These are phyloP conservation scores for Isatis tinctoria DNA, from an alignment of 345 rosid species.

Conservation along the genomic window DNA sequence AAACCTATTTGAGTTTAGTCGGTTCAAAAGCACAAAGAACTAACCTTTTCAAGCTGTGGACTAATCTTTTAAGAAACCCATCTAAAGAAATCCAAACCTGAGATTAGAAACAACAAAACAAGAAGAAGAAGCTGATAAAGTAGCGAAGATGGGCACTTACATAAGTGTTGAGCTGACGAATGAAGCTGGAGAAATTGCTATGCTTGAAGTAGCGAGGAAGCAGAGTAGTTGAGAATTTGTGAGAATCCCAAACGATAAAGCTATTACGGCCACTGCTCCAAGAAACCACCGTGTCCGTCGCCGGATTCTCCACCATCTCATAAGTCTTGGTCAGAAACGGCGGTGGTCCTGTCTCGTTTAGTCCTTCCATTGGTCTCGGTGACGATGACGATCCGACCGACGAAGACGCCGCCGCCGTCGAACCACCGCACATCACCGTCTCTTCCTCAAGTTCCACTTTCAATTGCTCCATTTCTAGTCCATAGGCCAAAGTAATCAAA, in stretches of 20 bases:
- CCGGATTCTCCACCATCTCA: constrained; percentile 68
- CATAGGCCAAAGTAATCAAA: neutral
- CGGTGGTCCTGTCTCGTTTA: constrained; percentile 71
- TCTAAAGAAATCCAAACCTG: constrained; percentile 22
- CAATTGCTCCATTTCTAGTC: constrained; percentile 31
- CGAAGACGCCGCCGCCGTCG: constrained; percentile 29
- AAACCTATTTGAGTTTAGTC: neutral
- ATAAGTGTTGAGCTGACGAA: constrained; percentile 76
- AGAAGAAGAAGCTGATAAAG: neutral
- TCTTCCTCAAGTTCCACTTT: constrained; percentile 43
- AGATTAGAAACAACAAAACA: constrained; percentile 8
- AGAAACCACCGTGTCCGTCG: constrained; percentile 55
- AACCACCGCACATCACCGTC: constrained; percentile 25
- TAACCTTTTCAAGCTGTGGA: constrained; percentile 25
- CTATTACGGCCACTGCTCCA: constrained; percentile 62
- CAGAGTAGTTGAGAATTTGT: constrained; percentile 43
- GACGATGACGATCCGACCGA: constrained; percentile 39
- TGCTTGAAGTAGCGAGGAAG: constrained; percentile 75
- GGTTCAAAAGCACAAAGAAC: constrained; percentile 13
- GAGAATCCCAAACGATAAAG: constrained; percentile 67
- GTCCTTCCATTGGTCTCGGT: constrained; percentile 71
- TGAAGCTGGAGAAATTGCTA: constrained; percentile 68
- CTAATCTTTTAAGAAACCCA: constrained; percentile 22
- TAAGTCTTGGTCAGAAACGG: constrained; percentile 69
- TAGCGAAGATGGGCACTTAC: constrained; percentile 33